Percentiles rank a stretch among this genome's conserved stretches.
phyloP scores from a whole-genome alignment of 2,329 filamentous ascomycete species.

The Cordyceps cicadae region DNA sequence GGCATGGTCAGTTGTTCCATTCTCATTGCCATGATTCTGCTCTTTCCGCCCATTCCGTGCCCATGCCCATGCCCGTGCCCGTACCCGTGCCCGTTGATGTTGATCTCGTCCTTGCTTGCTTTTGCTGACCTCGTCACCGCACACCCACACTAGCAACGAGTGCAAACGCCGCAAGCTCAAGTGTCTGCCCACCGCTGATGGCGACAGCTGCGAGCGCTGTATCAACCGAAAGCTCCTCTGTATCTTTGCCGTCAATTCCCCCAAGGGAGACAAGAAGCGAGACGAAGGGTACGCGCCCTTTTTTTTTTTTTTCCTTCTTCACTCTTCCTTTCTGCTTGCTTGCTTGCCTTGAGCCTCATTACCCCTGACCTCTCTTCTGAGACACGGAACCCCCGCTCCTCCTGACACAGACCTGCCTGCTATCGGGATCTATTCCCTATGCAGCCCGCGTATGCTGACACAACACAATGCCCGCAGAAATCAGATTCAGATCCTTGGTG shows the following conservation, averaged over 20 bases:
- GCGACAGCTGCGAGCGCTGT: conserved; percentile 24
- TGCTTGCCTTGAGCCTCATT: neutral
- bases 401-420: neutral
- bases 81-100: neutral
- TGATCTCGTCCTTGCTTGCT: neutral
- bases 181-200: conserved; percentile 22
- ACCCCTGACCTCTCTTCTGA: neutral
- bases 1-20: conserved; percentile 23
- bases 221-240: conserved; percentile 20
- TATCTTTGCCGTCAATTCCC: conserved; percentile 18
- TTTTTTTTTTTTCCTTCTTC: neutral
- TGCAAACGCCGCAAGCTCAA: conserved; percentile 35
- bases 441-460: too few species aligned
- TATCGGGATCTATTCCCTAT: too few species aligned
- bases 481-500: conserved; percentile 18
- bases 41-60: neutral
- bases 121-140: neutral
- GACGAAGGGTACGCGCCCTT: conserved; percentile 16
- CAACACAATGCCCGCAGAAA: neutral
- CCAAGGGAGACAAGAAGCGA: conserved; percentile 17
- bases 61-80: too few species aligned
- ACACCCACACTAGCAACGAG: conserved; percentile 22
- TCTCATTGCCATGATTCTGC: neutral
- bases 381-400: neutral
- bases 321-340: neutral